phyloP scores from a whole-genome alignment of 2,329 filamentous ascomycete genomes.

The Sporothrix pseudoabietina region DNA sequence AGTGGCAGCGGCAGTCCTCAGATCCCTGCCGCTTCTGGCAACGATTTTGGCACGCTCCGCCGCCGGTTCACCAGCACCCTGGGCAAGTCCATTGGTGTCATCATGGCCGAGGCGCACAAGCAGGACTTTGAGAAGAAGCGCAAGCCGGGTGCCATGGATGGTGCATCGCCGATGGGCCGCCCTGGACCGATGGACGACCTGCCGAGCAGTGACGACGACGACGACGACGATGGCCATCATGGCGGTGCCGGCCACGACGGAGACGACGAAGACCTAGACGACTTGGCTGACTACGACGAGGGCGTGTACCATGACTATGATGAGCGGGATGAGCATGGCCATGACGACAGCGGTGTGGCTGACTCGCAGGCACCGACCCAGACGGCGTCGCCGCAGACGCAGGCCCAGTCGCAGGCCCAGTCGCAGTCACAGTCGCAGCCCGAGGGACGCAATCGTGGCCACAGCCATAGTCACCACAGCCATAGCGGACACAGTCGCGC shows the following conservation, averaged over 20 bases:
- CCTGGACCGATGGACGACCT: constrained; percentile 25
- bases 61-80: constrained; percentile 41
- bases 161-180: constrained; percentile 16
- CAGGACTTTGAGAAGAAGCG: constrained; percentile 89
- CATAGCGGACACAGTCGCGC: not conserved
- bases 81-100: constrained; percentile 50
- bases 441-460: not conserved
- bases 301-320: constrained; percentile 5
- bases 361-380: constrained; percentile 1
- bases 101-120: constrained; percentile 81
- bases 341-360: not conserved
- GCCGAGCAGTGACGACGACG: constrained; percentile 33
- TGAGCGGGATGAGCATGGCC: not conserved
- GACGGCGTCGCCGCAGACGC: not conserved
- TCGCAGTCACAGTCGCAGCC: not conserved
- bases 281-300: constrained; percentile 26
- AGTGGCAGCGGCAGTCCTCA: constrained; percentile 4
- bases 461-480: not conserved
- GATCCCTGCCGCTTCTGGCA: not conserved
- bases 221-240: constrained; percentile 26
- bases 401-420: not conserved
- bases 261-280: constrained; percentile 31
- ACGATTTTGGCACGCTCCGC: constrained; percentile 35
- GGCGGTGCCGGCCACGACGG: not conserved
- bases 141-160: constrained; percentile 38